Percentiles rank a stretch among this genome's conserved stretches.
Evolutionary conservation across 2,329 filamentous ascomycete species (phyloP).

Genomic region (Hypoxylon sp.): DNA sequence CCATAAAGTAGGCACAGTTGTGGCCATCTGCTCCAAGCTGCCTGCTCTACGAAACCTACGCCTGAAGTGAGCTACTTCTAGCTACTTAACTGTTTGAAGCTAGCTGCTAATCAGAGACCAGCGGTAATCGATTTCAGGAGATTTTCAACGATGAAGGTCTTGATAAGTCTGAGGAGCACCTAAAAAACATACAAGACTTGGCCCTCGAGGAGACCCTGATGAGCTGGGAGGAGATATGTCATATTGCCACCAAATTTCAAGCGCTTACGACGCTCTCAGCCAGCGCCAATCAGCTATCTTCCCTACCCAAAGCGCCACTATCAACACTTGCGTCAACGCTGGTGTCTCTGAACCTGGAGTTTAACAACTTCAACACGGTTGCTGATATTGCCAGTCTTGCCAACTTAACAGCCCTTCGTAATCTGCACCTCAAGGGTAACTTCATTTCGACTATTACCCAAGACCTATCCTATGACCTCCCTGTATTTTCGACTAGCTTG

Average conservation of each 20-base stretch:
- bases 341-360: conserved; percentile 72
- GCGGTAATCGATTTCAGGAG: conserved; percentile 74
- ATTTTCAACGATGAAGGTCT: conserved; percentile 54
- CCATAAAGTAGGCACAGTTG: conserved; percentile 69
- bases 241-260: conserved; percentile 61
- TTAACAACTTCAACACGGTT: conserved; percentile 71
- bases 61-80: conserved; percentile 66
- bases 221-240: conserved; percentile 69
- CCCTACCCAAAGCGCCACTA: conserved; percentile 54
- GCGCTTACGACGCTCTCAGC: conserved; percentile 60
- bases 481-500: conserved; percentile 62
- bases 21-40: conserved; percentile 75
- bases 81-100: too few relatives aligned
- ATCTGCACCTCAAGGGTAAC: conserved; percentile 79
- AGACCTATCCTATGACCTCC: conserved; percentile 42
- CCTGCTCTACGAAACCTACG: conserved; percentile 71
- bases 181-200: conserved; percentile 65
- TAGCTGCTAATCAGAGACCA: conserved; percentile 46
- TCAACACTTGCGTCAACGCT: conserved; percentile 58
- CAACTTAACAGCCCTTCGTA: conserved; percentile 60
- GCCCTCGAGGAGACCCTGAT: conserved; percentile 73
- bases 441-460: conserved; percentile 60
- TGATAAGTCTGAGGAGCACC: conserved; percentile 48
- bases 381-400: conserved; percentile 64
- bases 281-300: conserved; percentile 65